phyloP scores from a whole-genome alignment of 2,329 filamentous ascomycete genomes.

The Fusarium falciforme region DNA sequence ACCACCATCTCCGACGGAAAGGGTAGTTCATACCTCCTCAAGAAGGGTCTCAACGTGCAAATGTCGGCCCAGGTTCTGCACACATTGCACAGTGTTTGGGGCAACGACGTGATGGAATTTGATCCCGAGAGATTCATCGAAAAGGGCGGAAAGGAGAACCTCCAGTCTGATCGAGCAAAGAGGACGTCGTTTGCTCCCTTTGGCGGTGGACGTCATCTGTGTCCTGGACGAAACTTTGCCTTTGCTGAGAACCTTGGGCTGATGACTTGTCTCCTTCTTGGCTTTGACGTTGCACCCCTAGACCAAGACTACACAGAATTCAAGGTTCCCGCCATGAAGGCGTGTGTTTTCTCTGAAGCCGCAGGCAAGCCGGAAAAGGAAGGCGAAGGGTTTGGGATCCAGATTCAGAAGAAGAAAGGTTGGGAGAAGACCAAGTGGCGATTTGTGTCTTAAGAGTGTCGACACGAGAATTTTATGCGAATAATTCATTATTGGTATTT shows the following conservation, averaged over 20 bases:
- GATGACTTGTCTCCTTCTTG: constrained; percentile 21
- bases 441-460: constrained; percentile 5
- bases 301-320: background rate
- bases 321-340: background rate
- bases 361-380: constrained; percentile 7
- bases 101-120: constrained; percentile 13
- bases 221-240: constrained; percentile 27
- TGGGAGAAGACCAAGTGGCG: constrained; percentile 21
- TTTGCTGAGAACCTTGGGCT: constrained; percentile 31
- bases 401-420: constrained; percentile 19
- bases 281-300: constrained; percentile 14
- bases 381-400: constrained; percentile 14
- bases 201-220: constrained; percentile 23
- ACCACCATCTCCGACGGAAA: constrained; percentile 21
- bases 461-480: background rate
- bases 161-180: constrained; percentile 7
- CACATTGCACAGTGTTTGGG: constrained; percentile 17
- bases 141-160: constrained; percentile 10
- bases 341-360: constrained; percentile 11
- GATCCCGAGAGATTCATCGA: constrained; percentile 25
- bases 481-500: background rate
- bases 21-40: constrained; percentile 25
- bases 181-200: constrained; percentile 19
- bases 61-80: constrained; percentile 13
- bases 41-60: constrained; percentile 28